Percentiles rank a stretch among this genome's conserved stretches.
Evolutionary conservation across 306 rosid species (phyloP).

Genomic region (Hippophae gyantsensis): DNA sequence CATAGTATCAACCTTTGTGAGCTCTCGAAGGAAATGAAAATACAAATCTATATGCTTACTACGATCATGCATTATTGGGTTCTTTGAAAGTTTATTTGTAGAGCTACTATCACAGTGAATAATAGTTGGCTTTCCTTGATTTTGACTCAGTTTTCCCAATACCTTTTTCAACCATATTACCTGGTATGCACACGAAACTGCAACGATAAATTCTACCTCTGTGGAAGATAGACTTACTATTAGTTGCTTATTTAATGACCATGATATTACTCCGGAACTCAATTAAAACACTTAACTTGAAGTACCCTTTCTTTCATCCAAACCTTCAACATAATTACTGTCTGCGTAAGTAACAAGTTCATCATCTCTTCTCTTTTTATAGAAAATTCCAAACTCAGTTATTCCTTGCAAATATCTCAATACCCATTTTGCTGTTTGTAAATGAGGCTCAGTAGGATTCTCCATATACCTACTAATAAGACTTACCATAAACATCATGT

Average conservation of each 20-base stretch:
- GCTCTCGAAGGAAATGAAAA: background rate
- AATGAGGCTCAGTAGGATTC: background rate
- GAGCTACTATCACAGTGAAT: too few relatives aligned
- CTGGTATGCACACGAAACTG: too few relatives aligned
- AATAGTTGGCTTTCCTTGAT: too few relatives aligned
- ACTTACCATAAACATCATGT: background rate
- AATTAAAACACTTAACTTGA: constrained; percentile 2
- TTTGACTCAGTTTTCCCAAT: too few relatives aligned
- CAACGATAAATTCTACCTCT: too few relatives aligned
- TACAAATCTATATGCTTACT: background rate
- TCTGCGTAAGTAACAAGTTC: background rate
- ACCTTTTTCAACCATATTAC: too few relatives aligned
- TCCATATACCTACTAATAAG: constrained; percentile 4
- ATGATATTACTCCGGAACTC: background rate
- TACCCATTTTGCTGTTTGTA: background rate
- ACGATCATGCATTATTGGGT: background rate
- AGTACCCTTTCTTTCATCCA: background rate
- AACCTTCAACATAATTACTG: background rate
- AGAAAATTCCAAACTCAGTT: background rate
- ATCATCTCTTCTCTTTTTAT: background rate
- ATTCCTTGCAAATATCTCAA: background rate
- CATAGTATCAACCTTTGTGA: background rate
- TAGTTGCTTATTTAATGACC: background rate
- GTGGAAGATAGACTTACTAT: too few relatives aligned
- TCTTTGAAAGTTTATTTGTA: background rate